These are phyloP conservation scores for Cyberlindnera misumaiensis DNA, from an alignment of 805 yeast genomes.

Conservation along the genomic window DNA sequence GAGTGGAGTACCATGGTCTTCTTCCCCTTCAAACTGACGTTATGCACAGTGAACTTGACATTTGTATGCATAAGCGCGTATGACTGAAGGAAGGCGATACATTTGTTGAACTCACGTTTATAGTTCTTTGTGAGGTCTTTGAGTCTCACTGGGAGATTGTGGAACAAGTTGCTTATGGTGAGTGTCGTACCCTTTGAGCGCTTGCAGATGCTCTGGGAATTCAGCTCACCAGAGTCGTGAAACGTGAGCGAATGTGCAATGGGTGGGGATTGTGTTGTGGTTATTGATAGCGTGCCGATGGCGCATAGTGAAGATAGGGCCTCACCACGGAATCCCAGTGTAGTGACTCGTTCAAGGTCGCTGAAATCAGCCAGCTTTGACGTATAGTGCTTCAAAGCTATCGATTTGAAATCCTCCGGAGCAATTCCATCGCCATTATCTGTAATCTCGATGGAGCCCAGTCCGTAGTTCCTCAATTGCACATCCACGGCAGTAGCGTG, in stretches of 20 bases:
- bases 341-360: conserved; percentile 42
- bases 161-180: conserved; percentile 51
- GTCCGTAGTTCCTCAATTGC: conserved; percentile 62
- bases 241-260: conserved; percentile 50
- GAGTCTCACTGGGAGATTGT: conserved; percentile 72
- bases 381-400: conserved; percentile 61
- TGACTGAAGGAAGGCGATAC: conserved; percentile 55
- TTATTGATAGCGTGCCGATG: conserved; percentile 40
- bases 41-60: conserved; percentile 55
- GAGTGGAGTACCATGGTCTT: conserved; percentile 54
- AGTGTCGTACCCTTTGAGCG: conserved; percentile 70
- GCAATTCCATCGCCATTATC: conserved; percentile 68
- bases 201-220: conserved; percentile 32
- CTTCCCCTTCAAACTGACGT: conserved; percentile 40
- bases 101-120: conserved; percentile 66
- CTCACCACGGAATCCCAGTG: conserved; percentile 78
- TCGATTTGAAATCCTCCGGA: conserved; percentile 39
- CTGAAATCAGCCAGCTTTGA: conserved; percentile 56
- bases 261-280: conserved; percentile 48
- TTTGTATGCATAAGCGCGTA: conserved; percentile 55
- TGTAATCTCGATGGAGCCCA: conserved; percentile 57
- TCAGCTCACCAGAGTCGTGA: conserved; percentile 47
- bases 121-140: conserved; percentile 62
- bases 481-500: conserved; percentile 61
- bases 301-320: conserved; percentile 68